Base-by-base conservation (phyloP, 2,329 filamentous ascomycete genomes). In the Epichloe scottii region DNA sequence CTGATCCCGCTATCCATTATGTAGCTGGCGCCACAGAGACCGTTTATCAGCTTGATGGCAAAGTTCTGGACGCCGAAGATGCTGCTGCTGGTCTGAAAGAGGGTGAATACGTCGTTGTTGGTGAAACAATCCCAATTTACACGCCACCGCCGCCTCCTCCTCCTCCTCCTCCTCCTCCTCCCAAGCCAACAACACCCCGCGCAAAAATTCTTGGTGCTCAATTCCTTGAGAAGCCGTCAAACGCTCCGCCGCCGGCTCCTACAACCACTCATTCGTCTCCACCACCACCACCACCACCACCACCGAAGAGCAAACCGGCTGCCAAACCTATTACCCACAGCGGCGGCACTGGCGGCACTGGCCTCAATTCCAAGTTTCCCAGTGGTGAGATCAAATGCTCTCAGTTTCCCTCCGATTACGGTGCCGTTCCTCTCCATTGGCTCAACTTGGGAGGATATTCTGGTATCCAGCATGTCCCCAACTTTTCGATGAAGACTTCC, bases 361-460 rank as follows among this genome's bases (percentile, higher is more conserved):
- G 86, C 48, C 57, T 91, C 50, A 72, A 81, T 57, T 69, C 71
- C 15, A 71, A 82, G 7, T 97, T 97, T 75, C 86, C 85, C 12
- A 84, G 84, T 66, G 87, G 87, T 53, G 68, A 81, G 58, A 61
- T 94, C 50, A 68, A 76, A 56, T 97, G 93, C 71, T 69, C 67
- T 55, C 63, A 74, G 2, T 95, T 96, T 72, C 90, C 90, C 15
- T 82, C 81, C 3, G 73, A 80, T 0, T 97, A 94, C 62, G 93
- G 93, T 59, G 85, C 90, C 1, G 62, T 95, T 44, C 50, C 80
- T 46, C 71, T 93, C 33, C 63, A 76, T 51, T 91, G 85, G 74
- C 75, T 90, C 26, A 74, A 76, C 17, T 71, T 88, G 7, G 77
- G 74, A 54, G 89, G 89, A 56, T 98, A 83, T 84, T 82, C 79